These are phyloP conservation scores for Aspergillus nomiae DNA, from an alignment of 2,329 filamentous ascomycete genomes.

Conservation along the genomic window DNA sequence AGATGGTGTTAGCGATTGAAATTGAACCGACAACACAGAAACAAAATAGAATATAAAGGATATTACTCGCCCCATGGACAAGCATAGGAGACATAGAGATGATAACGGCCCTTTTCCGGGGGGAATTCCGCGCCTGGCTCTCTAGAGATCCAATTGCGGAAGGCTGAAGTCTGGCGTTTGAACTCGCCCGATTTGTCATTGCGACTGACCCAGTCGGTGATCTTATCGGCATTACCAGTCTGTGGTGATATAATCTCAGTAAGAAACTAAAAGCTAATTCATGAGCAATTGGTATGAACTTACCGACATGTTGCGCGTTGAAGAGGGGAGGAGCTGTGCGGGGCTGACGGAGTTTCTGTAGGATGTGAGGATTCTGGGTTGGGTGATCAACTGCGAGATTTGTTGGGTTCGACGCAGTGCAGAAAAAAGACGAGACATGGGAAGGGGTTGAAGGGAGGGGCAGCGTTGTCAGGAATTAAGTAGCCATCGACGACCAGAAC, in stretches of 20 bases:
- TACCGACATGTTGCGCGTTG: constrained; percentile 38
- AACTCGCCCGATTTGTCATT: constrained; percentile 84
- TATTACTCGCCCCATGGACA: constrained; percentile 73
- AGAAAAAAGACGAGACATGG: constrained; percentile 27
- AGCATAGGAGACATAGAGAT: constrained; percentile 92
- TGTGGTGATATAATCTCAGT: constrained; percentile 8
- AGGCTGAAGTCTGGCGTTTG: constrained; percentile 81
- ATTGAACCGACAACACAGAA: not conserved
- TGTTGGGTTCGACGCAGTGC: constrained; percentile 23
- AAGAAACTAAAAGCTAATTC: not conserved
- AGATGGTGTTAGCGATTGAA: constrained; percentile 19
- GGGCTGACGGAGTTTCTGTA: constrained; percentile 22
- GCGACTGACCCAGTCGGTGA: constrained; percentile 82
- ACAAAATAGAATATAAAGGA: not conserved
- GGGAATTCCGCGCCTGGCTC: constrained; percentile 74
- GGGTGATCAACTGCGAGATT: constrained; percentile 23
- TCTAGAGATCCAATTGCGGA: constrained; percentile 77
- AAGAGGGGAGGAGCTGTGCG: constrained; percentile 17
- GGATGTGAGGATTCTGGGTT: constrained; percentile 15
- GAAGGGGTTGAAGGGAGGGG: constrained; percentile 16
- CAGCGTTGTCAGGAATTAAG: constrained; percentile 3
- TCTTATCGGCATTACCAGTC: constrained; percentile 48
- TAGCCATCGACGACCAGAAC: not conserved
- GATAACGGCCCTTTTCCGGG: constrained; percentile 85
- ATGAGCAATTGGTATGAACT: constrained; percentile 6